Evolutionary conservation across 2,329 filamentous ascomycete species (phyloP).

Genomic region (Diaporthe vaccinii): DNA sequence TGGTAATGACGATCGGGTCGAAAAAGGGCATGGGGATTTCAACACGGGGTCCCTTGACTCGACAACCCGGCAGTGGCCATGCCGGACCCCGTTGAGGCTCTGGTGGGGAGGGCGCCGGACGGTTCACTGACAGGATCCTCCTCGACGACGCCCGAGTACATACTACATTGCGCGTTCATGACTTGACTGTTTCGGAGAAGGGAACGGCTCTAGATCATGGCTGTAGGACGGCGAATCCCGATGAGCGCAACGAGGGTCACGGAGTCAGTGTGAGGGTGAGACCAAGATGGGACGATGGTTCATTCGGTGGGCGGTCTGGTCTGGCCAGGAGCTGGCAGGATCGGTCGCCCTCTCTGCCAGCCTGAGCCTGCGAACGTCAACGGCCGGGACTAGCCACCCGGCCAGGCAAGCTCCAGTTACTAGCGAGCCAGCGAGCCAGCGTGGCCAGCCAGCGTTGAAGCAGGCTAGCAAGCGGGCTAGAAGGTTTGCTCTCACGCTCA

Average conservation of each 20-base stretch:
- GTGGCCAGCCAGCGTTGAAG: slow-evolving; percentile 1
- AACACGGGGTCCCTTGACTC: slow-evolving; percentile 30
- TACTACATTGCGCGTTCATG: not conserved
- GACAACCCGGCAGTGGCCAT: slow-evolving; percentile 7
- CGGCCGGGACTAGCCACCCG: slow-evolving; percentile 18
- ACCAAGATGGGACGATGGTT: slow-evolving; percentile 25
- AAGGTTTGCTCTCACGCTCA: slow-evolving; percentile 19
- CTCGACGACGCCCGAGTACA: not conserved
- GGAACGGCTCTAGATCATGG: not conserved
- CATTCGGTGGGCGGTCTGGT: slow-evolving; percentile 13
- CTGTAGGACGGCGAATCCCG: not conserved
- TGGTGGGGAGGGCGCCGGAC: not conserved
- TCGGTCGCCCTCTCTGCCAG: not conserved
- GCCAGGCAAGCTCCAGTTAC: not conserved
- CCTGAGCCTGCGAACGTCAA: not conserved
- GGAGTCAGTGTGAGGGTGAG: slow-evolving; percentile 10
- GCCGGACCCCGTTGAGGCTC: slow-evolving; percentile 18
- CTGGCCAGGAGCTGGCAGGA: slow-evolving; percentile 6
- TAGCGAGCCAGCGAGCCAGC: not conserved
- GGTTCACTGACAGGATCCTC: not conserved
- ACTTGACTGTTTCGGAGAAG: slow-evolving; percentile 17
- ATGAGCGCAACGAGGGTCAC: not conserved
- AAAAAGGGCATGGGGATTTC: slow-evolving; percentile 8
- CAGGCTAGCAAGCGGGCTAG: slow-evolving; percentile 17
- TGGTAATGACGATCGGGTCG: slow-evolving; percentile 23